phyloP scores from a whole-genome alignment of 352 stramenopile genomes.

The Aphanomyces euteiches region DNA sequence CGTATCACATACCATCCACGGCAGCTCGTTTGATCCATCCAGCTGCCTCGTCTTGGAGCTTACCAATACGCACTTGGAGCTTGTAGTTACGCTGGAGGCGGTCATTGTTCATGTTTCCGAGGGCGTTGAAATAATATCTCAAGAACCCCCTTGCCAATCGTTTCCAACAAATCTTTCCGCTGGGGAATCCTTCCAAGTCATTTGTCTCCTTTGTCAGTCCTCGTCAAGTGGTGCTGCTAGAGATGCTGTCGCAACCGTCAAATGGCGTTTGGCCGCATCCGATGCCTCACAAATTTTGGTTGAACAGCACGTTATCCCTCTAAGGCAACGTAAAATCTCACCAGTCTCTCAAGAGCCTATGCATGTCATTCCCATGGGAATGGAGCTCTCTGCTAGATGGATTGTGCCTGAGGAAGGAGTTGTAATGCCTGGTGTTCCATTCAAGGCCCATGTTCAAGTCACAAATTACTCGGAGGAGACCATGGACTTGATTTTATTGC shows the following conservation, averaged over 20 bases:
- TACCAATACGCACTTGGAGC: not conserved
- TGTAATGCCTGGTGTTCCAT: not conserved
- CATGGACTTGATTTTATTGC: conserved; percentile 2
- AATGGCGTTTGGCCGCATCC: not conserved
- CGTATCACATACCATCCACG: not conserved
- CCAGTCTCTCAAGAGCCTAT: not conserved
- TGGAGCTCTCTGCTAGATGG: not conserved
- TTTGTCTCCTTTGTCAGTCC: not conserved
- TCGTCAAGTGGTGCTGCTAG: not conserved
- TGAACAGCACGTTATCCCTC: too few species aligned
- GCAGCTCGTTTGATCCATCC: not conserved
- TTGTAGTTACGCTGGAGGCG: not conserved
- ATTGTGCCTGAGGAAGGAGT: not conserved
- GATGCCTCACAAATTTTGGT: too few species aligned
- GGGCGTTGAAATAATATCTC: not conserved
- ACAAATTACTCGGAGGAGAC: conserved; percentile 3
- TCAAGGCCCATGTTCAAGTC: not conserved
- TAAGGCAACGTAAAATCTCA: too few species aligned
- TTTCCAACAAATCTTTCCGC: not conserved
- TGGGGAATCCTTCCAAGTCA: conserved; percentile 8
- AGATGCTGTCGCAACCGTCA: not conserved
- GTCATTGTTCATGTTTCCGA: not conserved
- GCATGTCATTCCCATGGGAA: not conserved
- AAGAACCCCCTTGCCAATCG: not conserved
- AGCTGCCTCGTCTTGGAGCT: not conserved